These are phyloP conservation scores for Pseudogymnoascus sp. DNA, from an alignment of 2,329 filamentous ascomycete species.

Conservation along the genomic window DNA sequence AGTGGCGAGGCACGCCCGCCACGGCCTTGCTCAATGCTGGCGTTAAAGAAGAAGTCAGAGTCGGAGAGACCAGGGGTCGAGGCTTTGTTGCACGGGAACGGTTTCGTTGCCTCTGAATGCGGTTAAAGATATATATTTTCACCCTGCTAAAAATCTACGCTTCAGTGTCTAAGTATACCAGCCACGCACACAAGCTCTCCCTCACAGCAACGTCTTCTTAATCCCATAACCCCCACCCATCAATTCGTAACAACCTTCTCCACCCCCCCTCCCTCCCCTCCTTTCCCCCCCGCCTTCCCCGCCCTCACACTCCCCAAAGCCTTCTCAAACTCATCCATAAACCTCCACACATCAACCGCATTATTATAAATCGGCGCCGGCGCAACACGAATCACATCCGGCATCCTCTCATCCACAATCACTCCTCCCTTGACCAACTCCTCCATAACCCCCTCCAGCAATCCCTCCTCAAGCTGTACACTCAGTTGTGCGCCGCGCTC, in stretches of 20 bases:
- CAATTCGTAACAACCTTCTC: not conserved
- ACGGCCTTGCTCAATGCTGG: no score
- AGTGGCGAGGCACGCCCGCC: no score
- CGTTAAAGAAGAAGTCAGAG: no score
- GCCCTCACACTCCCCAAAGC: slow-evolving; percentile 29
- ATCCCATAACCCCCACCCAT: not conserved
- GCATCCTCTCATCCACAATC: slow-evolving; percentile 68
- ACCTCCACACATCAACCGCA: slow-evolving; percentile 58
- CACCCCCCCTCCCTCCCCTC: not conserved
- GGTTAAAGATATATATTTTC: not conserved
- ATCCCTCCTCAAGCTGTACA: slow-evolving; percentile 51
- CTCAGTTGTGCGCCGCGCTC: slow-evolving; percentile 70
- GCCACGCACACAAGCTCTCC: not conserved
- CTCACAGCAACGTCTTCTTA: not conserved
- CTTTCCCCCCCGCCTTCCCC: not conserved
- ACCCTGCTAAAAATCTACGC: not conserved
- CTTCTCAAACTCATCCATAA: slow-evolving; percentile 41
- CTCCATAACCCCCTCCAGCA: slow-evolving; percentile 58
- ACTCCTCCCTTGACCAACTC: slow-evolving; percentile 56
- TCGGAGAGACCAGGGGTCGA: no score
- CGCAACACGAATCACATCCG: slow-evolving; percentile 69
- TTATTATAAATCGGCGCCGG: slow-evolving; percentile 71
- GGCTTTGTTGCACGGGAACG: no score
- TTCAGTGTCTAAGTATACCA: not conserved
- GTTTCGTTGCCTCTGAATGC: not conserved